phyloP scores from a whole-genome alignment of 139 green algal genomes.

The Desmodesmus armatus region DNA sequence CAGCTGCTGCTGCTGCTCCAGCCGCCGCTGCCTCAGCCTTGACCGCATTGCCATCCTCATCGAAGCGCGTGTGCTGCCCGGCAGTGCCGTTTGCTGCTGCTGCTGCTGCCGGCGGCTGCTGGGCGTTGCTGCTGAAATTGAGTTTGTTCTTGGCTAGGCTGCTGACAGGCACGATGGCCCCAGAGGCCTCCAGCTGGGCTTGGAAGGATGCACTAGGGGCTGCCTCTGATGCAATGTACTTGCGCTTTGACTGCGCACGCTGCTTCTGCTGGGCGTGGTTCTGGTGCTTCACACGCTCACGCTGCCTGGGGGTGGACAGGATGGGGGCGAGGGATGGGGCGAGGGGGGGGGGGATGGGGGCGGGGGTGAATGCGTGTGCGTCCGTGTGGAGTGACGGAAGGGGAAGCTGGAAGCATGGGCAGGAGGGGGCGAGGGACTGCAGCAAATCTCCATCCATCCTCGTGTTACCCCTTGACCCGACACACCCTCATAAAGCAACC shows the following conservation, averaged over 20 bases:
- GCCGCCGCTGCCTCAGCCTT: constrained; percentile 3
- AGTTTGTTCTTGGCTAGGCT: constrained; percentile 28
- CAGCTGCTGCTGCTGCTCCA: constrained; percentile 16
- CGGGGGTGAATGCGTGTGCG: no score
- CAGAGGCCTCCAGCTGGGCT: constrained; percentile 5
- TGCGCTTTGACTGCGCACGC: constrained; percentile 40
- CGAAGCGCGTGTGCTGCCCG: neutral
- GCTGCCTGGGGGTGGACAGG: constrained; percentile 23
- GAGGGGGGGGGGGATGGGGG: no score
- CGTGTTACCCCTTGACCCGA: no score
- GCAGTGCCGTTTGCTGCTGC: constrained; percentile 1
- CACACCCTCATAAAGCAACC: no score
- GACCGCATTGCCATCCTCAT: constrained; percentile 1
- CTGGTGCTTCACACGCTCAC: constrained; percentile 39
- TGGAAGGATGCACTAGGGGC: constrained; percentile 34
- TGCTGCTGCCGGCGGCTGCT: neutral
- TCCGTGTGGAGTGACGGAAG: no score
- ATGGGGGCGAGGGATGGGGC: no score
- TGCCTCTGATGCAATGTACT: constrained; percentile 52
- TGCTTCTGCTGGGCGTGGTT: neutral
- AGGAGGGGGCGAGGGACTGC: no score
- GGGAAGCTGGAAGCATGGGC: no score
- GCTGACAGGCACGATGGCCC: constrained; percentile 22
- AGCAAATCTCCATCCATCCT: no score
- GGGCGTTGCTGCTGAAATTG: neutral